These are phyloP conservation scores for Microdochium bolleyi DNA, from an alignment of 2,329 filamentous ascomycete genomes.

Conservation along the genomic window DNA sequence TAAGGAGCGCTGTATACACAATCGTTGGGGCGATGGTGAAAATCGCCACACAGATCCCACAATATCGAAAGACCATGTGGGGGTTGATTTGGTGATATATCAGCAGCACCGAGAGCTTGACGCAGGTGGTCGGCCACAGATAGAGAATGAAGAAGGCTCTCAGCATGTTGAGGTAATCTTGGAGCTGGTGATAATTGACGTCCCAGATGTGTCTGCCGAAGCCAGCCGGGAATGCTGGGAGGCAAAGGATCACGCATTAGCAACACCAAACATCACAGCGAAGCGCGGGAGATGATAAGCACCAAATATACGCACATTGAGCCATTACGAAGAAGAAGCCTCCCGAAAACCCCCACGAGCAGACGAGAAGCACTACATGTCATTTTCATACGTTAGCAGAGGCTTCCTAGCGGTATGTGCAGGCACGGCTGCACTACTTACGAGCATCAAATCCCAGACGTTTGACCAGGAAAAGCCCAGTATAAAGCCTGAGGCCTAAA, in stretches of 20 bases:
- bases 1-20: background rate
- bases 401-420: background rate
- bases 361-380: background rate
- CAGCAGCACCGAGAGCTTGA: background rate
- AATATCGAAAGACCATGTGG: background rate
- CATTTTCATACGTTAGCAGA: background rate
- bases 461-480: background rate
- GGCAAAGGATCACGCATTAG: background rate
- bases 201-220: background rate
- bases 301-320: background rate
- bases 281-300: too few species aligned
- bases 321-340: background rate
- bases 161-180: background rate
- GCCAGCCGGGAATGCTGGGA: background rate
- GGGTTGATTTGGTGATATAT: background rate
- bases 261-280: background rate
- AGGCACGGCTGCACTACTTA: background rate
- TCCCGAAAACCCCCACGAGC: background rate
- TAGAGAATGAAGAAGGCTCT: background rate
- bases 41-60: background rate
- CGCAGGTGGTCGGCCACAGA: background rate
- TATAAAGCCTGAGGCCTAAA: background rate
- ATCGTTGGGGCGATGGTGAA: conserved; percentile 10
- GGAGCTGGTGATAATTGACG: background rate
- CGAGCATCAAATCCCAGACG: background rate